These are phyloP conservation scores for Symbiodinium natans DNA, from an alignment of 73 alveolate genomes.

Conservation along the genomic window DNA sequence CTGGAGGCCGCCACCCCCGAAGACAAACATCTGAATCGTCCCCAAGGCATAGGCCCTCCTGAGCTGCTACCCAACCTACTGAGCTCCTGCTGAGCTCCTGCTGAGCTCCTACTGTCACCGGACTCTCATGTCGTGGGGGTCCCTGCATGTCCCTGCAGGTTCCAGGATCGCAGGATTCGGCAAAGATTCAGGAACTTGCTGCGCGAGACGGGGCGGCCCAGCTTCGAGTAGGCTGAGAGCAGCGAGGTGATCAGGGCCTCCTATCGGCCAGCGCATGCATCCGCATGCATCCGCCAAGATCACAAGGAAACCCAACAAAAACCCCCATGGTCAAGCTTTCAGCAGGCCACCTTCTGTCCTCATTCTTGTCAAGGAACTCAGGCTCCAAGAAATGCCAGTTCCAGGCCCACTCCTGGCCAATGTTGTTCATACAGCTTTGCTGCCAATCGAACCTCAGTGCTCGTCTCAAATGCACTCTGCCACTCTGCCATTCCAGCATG, in stretches of 20 bases:
- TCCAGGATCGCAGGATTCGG: neutral
- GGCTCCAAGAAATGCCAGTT: slow-evolving; percentile 89
- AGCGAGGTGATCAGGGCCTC: slow-evolving; percentile 20
- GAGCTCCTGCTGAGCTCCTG: too few relatives aligned
- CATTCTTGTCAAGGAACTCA: slow-evolving; percentile 47
- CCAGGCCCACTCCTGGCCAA: slow-evolving; percentile 92
- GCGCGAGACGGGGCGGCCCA: slow-evolving; percentile 62
- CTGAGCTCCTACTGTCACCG: too few relatives aligned
- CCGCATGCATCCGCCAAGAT: neutral
- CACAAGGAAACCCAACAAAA: too few relatives aligned
- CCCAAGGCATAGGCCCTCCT: slow-evolving; percentile 80
- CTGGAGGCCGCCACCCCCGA: slow-evolving; percentile 86
- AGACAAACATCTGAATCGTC: slow-evolving; percentile 72
- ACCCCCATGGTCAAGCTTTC: neutral
- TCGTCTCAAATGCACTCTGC: too few relatives aligned
- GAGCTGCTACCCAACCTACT: neutral
- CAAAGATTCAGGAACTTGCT: slow-evolving; percentile 14
- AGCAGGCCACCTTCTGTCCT: neutral
- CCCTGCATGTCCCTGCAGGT: neutral
- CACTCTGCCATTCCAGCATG: too few relatives aligned
- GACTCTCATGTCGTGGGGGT: neutral
- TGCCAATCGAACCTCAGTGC: slow-evolving; percentile 72
- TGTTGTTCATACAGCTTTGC: slow-evolving; percentile 74
- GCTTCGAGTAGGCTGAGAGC: neutral
- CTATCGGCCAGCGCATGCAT: neutral